Conservation (phyloP, 2,329 filamentous ascomycete genomes). For the Talaromyces marneffei region DNA sequence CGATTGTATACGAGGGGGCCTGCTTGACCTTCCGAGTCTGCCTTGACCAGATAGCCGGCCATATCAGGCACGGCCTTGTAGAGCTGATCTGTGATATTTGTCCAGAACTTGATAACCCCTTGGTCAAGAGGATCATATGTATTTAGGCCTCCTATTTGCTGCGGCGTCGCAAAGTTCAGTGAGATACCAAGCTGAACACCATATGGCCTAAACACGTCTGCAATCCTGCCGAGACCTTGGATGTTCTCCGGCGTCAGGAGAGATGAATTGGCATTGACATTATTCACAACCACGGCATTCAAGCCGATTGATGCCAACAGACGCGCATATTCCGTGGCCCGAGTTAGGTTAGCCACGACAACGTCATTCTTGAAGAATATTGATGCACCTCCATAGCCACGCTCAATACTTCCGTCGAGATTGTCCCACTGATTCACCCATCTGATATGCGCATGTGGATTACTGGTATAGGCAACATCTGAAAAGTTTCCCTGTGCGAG, state of each 20-base stretch:
- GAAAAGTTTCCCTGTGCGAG: conserved; percentile 55
- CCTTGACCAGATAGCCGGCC: conserved; percentile 64
- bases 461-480: conserved; percentile 45
- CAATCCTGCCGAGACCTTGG: conserved; percentile 56
- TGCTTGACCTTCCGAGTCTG: conserved; percentile 63
- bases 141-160: conserved; percentile 48
- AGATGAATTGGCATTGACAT: conserved; percentile 62
- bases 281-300: conserved; percentile 64
- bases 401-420: conserved; percentile 59
- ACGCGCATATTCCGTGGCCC: conserved; percentile 58
- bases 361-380: conserved; percentile 60
- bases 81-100: conserved; percentile 52
- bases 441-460: conserved; percentile 56
- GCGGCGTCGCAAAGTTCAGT: conserved; percentile 62
- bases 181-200: conserved; percentile 61
- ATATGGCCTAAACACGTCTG: conserved; percentile 61
- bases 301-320: conserved; percentile 61
- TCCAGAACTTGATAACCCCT: conserved; percentile 58
- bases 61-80: conserved; percentile 60
- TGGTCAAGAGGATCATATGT: conserved; percentile 62
- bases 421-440: conserved; percentile 73
- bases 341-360: conserved; percentile 54
- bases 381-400: conserved; percentile 61
- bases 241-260: conserved; percentile 54
- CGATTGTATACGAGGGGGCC: conserved; percentile 65